Conservation (phyloP, 306 rosid species). For the Cicer pinnatifidum region DNA sequence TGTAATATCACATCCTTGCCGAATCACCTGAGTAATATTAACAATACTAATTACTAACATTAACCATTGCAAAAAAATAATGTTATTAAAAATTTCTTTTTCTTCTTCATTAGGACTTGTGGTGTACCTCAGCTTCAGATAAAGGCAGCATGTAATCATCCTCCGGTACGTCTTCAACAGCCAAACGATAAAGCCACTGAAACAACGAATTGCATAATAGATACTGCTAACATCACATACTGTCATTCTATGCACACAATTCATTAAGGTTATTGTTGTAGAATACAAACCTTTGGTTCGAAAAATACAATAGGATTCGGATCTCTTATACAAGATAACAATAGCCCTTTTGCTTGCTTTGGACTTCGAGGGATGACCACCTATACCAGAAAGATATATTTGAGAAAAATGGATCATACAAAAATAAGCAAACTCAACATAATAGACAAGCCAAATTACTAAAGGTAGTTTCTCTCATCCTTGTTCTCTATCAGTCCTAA, state of each 20-base stretch:
- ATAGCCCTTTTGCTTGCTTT: conserved; percentile 81
- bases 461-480: background rate
- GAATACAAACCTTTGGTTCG: conserved; percentile 80
- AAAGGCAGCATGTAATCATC: conserved; percentile 86
- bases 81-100: conserved; percentile 17
- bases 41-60: too few species aligned
- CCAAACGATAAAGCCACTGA: conserved; percentile 94
- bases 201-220: conserved; percentile 39
- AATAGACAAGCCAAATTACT: background rate
- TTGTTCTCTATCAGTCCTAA: background rate
- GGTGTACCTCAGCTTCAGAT: conserved; percentile 87
- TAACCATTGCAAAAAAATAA: background rate
- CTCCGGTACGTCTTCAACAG: conserved; percentile 96
- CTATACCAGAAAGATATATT: conserved; percentile 53
- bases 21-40: conserved; percentile 62
- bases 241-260: conserved; percentile 10
- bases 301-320: conserved; percentile 92
- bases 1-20: conserved; percentile 82
- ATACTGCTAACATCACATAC: conserved; percentile 13
- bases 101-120: conserved; percentile 19
- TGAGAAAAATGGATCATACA: conserved; percentile 13
- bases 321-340: conserved; percentile 86
- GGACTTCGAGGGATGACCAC: conserved; percentile 99
- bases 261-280: conserved; percentile 22
- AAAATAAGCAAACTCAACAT: background rate